Evolutionary conservation across 148 eudicot species (phyloP).

Genomic region (Simmondsia chinensis): DNA sequence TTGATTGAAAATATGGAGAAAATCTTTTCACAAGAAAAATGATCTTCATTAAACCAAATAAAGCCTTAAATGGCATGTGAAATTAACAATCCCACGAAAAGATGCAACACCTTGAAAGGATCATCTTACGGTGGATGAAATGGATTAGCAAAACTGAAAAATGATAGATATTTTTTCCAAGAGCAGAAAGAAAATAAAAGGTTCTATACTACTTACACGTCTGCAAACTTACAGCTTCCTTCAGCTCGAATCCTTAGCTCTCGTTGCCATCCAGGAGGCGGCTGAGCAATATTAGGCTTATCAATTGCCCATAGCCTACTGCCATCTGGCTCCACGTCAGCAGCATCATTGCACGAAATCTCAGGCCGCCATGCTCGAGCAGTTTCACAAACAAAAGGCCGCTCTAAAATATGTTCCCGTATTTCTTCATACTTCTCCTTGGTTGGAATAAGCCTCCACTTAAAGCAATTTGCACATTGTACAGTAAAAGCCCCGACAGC

Average conservation of each 20-base stretch:
- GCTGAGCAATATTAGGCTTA: conserved; percentile 75
- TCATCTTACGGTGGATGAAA: too few species aligned
- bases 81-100: neutral
- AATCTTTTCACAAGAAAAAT: too few species aligned
- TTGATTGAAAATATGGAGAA: too few species aligned
- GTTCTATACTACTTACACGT: conserved; percentile 53
- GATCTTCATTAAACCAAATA: too few species aligned
- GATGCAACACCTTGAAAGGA: neutral
- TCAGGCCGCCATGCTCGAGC: conserved; percentile 81
- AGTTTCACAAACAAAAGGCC: conserved; percentile 59
- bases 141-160: neutral
- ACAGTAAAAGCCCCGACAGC: conserved; percentile 83
- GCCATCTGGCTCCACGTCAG: conserved; percentile 77
- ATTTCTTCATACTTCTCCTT: conserved; percentile 90
- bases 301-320: conserved; percentile 95
- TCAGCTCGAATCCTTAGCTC: conserved; percentile 71
- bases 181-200: neutral
- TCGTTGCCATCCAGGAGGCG: conserved; percentile 90
- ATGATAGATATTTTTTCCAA: neutral
- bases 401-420: conserved; percentile 62
- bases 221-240: conserved; percentile 85
- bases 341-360: conserved; percentile 55
- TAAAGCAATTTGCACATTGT: conserved; percentile 77
- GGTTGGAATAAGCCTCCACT: conserved; percentile 92
- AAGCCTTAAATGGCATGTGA: too few species aligned